These are phyloP conservation scores for Quercus phellos DNA, from an alignment of 331 rosid genomes.

Conservation along the genomic window DNA sequence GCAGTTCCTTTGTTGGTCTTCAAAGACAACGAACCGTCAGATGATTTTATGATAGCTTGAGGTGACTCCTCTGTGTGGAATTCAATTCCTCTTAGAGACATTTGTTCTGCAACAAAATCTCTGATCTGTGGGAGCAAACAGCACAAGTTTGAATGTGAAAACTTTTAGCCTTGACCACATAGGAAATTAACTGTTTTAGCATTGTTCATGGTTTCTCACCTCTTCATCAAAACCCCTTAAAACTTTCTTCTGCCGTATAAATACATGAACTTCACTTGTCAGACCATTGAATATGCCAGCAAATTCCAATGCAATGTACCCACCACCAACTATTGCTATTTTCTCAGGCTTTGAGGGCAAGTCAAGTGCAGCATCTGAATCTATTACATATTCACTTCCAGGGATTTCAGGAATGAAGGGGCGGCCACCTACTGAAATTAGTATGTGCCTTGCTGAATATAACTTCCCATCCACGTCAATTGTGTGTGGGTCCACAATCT, in stretches of 20 bases:
- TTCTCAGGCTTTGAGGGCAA: constrained; percentile 82
- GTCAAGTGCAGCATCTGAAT: constrained; percentile 97
- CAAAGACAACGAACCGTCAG: constrained; percentile 80
- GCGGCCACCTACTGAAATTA: constrained; percentile 80
- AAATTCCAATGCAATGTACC: constrained; percentile 94
- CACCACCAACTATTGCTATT: constrained; percentile 97
- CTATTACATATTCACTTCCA: constrained; percentile 78
- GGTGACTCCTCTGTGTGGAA: constrained; percentile 84
- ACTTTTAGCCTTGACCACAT: not conserved
- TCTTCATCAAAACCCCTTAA: constrained; percentile 97
- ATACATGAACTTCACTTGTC: constrained; percentile 70
- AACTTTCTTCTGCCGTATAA: constrained; percentile 82
- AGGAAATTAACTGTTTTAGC: not conserved
- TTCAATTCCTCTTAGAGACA: constrained; percentile 81
- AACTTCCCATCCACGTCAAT: constrained; percentile 79
- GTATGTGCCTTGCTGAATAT: constrained; percentile 81
- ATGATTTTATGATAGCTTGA: constrained; percentile 61
- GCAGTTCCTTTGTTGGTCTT: constrained; percentile 81
- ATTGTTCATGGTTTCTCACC: constrained; percentile 39
- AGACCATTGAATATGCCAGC: constrained; percentile 94
- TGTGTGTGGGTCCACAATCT: constrained; percentile 87
- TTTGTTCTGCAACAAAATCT: constrained; percentile 76
- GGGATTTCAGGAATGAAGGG: constrained; percentile 95
- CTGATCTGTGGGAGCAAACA: constrained; percentile 56
- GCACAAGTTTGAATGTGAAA: constrained; percentile 25